Conservation (phyloP, 2,329 filamentous ascomycete species). For the Trichoderma sp. region DNA sequence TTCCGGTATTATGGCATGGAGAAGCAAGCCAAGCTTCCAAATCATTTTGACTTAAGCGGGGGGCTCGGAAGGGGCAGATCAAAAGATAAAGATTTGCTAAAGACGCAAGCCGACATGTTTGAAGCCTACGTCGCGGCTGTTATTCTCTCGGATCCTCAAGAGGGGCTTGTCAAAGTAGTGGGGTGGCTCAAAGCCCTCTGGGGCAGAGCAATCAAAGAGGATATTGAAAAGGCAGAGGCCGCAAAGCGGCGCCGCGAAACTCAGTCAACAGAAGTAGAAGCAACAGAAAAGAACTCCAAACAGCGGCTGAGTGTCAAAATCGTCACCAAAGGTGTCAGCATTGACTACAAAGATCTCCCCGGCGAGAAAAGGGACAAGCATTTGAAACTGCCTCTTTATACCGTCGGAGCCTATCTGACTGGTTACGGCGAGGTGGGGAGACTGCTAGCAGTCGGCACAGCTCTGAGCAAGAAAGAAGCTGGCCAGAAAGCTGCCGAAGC, state of each 20-base stretch:
- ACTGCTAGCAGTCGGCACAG: conserved; percentile 65
- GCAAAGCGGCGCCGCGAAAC: conserved; percentile 8
- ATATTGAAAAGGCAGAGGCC: conserved; percentile 48
- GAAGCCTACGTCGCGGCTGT: conserved; percentile 87
- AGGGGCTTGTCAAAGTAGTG: conserved; percentile 65
- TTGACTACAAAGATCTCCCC: conserved; percentile 64
- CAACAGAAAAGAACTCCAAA: conserved; percentile 34
- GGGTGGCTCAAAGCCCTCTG: conserved; percentile 78
- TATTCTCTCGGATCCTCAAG: conserved; percentile 66
- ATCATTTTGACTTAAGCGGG: conserved; percentile 43
- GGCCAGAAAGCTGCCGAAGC: conserved; percentile 66
- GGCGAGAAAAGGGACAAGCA: conserved; percentile 58
- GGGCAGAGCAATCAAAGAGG: conserved; percentile 63
- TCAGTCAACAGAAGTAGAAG: conserved; percentile 14
- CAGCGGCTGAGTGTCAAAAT: conserved; percentile 46
- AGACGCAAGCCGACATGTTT: conserved; percentile 84
- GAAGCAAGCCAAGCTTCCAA: conserved; percentile 61
- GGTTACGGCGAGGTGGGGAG: conserved; percentile 70
- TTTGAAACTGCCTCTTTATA: conserved; percentile 60
- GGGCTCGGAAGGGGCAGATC: conserved; percentile 36
- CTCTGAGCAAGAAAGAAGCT: conserved; percentile 70
- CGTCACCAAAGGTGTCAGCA: conserved; percentile 58
- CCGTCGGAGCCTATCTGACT: conserved; percentile 66
- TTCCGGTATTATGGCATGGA: conserved; percentile 73
- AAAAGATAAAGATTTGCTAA: conserved; percentile 61